A percentile compares a stretch with the other conserved stretches of the same genome.
Conservation (phyloP, 306 rosid species). For the Lupinus albus region DNA sequence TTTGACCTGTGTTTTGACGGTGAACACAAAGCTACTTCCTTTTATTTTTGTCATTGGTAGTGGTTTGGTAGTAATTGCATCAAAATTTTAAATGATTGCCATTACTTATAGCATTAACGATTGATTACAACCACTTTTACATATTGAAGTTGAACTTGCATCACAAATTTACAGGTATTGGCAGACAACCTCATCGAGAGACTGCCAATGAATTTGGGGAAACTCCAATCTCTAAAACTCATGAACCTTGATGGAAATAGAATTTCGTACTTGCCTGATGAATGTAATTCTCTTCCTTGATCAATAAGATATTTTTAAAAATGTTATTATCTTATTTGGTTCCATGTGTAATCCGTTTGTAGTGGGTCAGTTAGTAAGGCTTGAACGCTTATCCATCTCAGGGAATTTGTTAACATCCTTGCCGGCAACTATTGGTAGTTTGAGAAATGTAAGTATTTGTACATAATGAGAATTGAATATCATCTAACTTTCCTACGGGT, state of each 20-base stretch:
- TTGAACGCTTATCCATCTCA: conserved; percentile 81
- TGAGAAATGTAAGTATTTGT: conserved; percentile 76
- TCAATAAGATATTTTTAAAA: conserved; percentile 28
- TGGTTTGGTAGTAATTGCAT: conserved; percentile 9
- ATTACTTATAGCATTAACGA: neutral
- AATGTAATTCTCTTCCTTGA: conserved; percentile 79
- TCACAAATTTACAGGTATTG: conserved; percentile 76
- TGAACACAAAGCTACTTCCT: conserved; percentile 10
- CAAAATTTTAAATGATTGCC: neutral
- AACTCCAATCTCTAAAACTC: conserved; percentile 81
- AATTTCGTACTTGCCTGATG: conserved; percentile 88
- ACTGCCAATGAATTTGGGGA: conserved; percentile 86
- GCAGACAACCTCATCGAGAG: conserved; percentile 80
- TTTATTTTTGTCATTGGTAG: conserved; percentile 19
- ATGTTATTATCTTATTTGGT: conserved; percentile 34
- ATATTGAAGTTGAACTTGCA: conserved; percentile 35
- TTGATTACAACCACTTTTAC: conserved; percentile 22
- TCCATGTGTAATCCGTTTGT: conserved; percentile 35
- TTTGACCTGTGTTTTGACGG: conserved; percentile 2
- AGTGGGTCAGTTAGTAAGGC: conserved; percentile 97
- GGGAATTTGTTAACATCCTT: conserved; percentile 61
- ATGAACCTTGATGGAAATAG: conserved; percentile 85
- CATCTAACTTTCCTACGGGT: conserved; percentile 30
- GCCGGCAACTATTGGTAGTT: conserved; percentile 93
- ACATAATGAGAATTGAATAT: conserved; percentile 31